Evolutionary conservation across 1,139 yeast genomes (phyloP), one percentile per base, ranked within the genome.

Genomic region (Candida smagusa): DNA sequence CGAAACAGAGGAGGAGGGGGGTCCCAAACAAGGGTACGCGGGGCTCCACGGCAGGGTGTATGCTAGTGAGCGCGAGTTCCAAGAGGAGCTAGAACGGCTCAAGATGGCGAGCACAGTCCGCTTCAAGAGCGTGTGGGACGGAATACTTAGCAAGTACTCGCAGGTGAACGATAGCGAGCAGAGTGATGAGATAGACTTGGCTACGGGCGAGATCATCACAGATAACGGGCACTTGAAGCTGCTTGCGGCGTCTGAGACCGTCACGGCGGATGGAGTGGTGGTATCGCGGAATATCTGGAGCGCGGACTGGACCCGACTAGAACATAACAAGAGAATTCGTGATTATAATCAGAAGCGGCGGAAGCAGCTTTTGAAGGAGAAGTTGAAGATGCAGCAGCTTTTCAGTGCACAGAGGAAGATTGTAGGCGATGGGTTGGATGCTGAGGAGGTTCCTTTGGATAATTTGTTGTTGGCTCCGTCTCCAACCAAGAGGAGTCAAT

Each of bases 211-310:
- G 36, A 72, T 84, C 5, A 54, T 78, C 3, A 71, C 63, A 12
- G 86, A 84, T 48, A 73, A 75, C 40, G 92, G 92, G 2, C 92
- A 84, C 54, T 48, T 84, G 21, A 58, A 72, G 37, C 70, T 77
- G 3, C 48, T 76, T 34, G 33, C 42, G 7, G 25, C 41, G 9
- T 37, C 30, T 13, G 44, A 24, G 31, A 34, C 11, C 13, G 30
- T 7, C 34, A 40, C 23, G 12, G 43, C 37, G 37, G 48, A 29
- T 39, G 40, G 34, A 8, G 38, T 34, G 13, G 35, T 38, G 8
- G 38, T 39, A 13, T 33, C 34, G 22, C 42, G 44, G 1, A 37
- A 46, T 19, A 48, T 48, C 19, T 48, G 52, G 52, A 44, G 49
- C 9, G 34, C 37, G 8, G 40, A 44, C 31, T 41, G 45, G 43